These are phyloP conservation scores for Psilocybe cubensis DNA, from an alignment of 768 basidiomycete species.

Conservation along the genomic window DNA sequence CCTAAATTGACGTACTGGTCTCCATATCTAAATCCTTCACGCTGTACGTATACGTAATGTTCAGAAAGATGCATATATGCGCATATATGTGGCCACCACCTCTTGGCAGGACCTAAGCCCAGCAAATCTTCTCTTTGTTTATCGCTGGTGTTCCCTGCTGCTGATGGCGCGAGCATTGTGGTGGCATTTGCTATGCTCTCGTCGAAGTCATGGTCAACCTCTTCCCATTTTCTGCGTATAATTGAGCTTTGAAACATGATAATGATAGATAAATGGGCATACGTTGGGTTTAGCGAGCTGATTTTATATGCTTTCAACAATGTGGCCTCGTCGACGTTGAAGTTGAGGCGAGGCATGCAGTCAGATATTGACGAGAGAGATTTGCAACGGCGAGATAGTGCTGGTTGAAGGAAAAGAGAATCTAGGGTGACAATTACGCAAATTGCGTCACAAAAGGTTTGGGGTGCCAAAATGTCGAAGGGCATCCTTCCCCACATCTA, in stretches of 20 bases:
- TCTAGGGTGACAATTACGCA: background rate
- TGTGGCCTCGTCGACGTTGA: conserved; percentile 76
- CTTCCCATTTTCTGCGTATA: conserved; percentile 78
- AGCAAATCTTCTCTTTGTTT: conserved; percentile 62
- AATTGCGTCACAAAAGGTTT: background rate
- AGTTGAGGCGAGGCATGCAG: conserved; percentile 61
- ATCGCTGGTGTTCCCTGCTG: conserved; percentile 45
- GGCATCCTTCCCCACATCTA: background rate
- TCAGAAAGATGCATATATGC: background rate
- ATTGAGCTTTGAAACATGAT: background rate
- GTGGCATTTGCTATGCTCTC: conserved; percentile 65
- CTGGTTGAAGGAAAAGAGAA: background rate
- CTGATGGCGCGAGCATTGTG: conserved; percentile 11
- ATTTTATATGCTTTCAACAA: conserved; percentile 88
- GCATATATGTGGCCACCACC: conserved; percentile 24
- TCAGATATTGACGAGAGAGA: background rate
- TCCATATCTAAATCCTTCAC: conserved; percentile 73
- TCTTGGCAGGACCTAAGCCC: conserved; percentile 60
- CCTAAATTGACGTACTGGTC: conserved; percentile 58
- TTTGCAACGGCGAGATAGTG: background rate
- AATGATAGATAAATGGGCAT: conserved; percentile 20
- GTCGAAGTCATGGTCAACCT: conserved; percentile 65
- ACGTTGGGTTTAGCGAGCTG: conserved; percentile 77
- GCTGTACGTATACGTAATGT: conserved; percentile 33
- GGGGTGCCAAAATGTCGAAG: background rate